These are phyloP conservation scores for Pogostemon cablin DNA, from an alignment of 257 asterid species.

Conservation along the genomic window DNA sequence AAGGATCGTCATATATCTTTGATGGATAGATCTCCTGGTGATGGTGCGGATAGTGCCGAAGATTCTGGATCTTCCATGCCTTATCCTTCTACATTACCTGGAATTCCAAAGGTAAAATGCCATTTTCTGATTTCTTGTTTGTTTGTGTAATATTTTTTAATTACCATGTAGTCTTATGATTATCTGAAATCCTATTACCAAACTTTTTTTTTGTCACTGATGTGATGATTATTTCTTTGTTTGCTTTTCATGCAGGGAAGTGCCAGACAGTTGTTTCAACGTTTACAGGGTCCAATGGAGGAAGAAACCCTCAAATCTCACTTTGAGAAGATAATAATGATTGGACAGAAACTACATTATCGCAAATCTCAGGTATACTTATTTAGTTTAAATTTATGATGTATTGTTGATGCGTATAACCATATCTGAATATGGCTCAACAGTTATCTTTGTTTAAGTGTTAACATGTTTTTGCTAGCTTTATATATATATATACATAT, in stretches of 20 bases:
- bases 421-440: constrained; percentile 15
- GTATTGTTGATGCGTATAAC: constrained; percentile 16
- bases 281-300: constrained; percentile 94
- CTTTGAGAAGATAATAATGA: constrained; percentile 78
- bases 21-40: constrained; percentile 75
- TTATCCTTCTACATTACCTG: constrained; percentile 90
- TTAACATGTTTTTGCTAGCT: constrained; percentile 3
- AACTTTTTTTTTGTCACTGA: constrained; percentile 16
- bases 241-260: constrained; percentile 72
- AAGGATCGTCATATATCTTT: constrained; percentile 79
- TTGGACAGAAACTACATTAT: constrained; percentile 62
- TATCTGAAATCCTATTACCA: neutral
- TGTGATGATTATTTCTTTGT: constrained; percentile 26
- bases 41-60: constrained; percentile 97
- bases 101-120: constrained; percentile 83
- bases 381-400: constrained; percentile 9
- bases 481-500: neutral
- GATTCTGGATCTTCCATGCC: constrained; percentile 97
- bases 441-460: neutral
- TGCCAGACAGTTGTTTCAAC: constrained; percentile 95
- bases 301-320: constrained; percentile 92
- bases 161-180: constrained; percentile 20
- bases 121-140: constrained; percentile 25
- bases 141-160: constrained; percentile 21
- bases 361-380: constrained; percentile 71